A percentile compares a stretch with the other conserved stretches of the same genome.
These are phyloP conservation scores for Erodium texanum DNA, from an alignment of 441 rosid genomes.

Conservation along the genomic window DNA sequence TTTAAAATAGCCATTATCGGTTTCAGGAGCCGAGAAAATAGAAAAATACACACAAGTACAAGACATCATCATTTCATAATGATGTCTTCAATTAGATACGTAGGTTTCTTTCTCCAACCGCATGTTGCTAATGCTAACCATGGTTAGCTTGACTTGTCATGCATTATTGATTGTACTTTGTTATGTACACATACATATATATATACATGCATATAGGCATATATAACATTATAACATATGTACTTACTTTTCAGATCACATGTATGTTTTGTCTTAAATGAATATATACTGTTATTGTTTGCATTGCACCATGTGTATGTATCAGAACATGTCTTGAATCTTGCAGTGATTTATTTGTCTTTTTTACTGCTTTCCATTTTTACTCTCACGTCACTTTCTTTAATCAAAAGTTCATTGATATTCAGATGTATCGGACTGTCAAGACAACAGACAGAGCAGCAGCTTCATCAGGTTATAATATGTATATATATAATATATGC, in stretches of 20 bases:
- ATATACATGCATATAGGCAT: conserved; percentile 26
- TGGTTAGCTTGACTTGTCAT: conserved; percentile 17
- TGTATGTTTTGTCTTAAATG: too few species aligned
- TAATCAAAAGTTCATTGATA: conserved; percentile 19
- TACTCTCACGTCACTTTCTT: conserved; percentile 12
- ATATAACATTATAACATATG: too few species aligned
- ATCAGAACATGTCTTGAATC: conserved; percentile 22
- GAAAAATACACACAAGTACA: conserved; percentile 33
- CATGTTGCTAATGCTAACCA: conserved; percentile 25
- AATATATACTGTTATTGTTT: conserved; percentile 30
- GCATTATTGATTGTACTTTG: conserved; percentile 14
- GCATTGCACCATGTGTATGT: conserved; percentile 31
- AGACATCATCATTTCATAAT: conserved; percentile 83
- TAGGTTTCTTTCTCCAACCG: conserved; percentile 20
- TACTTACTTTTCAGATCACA: too few species aligned
- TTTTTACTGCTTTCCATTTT: conserved; percentile 17
- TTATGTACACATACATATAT: not conserved
- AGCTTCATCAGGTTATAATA: too few species aligned
- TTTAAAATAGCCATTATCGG: too few species aligned
- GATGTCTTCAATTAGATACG: conserved; percentile 36
- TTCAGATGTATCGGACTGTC: not conserved
- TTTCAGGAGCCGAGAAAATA: too few species aligned
- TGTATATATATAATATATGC: too few species aligned
- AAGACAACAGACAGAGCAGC: too few species aligned
- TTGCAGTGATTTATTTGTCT: conserved; percentile 28